Evolutionary conservation across 1,284 basidiomycete species (phyloP).

Genomic region (Irpex sp.): DNA sequence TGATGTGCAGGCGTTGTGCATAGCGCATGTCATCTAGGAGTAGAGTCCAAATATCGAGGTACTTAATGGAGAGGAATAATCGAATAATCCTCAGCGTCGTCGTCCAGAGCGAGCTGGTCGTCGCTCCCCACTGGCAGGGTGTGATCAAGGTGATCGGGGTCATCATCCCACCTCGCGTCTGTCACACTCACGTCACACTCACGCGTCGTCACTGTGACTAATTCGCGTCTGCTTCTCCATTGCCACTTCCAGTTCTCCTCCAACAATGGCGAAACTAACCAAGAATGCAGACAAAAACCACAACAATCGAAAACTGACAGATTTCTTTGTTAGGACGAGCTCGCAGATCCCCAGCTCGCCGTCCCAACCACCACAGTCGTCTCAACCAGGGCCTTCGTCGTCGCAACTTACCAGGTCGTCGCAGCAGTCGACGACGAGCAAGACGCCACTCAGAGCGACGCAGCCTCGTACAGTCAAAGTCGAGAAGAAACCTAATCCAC

Average conservation of each 20-base stretch:
- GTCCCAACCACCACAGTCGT: slow-evolving; percentile 2
- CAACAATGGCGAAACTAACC: slow-evolving; percentile 12
- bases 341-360: slow-evolving; percentile 8
- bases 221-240: slow-evolving; percentile 6
- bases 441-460: neutral
- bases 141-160: neutral
- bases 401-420: neutral
- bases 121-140: neutral
- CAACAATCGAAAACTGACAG: slow-evolving; percentile 8
- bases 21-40: slow-evolving; percentile 59
- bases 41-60: neutral
- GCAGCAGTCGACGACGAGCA: neutral
- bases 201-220: slow-evolving; percentile 1
- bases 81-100: neutral
- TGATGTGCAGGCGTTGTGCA: slow-evolving; percentile 72
- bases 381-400: neutral
- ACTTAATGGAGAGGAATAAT: neutral
- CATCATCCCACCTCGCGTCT: neutral
- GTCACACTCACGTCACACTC: neutral
- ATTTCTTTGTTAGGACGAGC: slow-evolving; percentile 12
- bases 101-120: neutral
- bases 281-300: slow-evolving; percentile 11
- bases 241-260: neutral
- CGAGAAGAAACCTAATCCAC: slow-evolving; percentile 1
- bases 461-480: neutral